Percentiles rank a stretch among this genome's conserved stretches.
Evolutionary conservation across 2,329 filamentous ascomycete species (phyloP).

Genomic region (Colletotrichum musicola): DNA sequence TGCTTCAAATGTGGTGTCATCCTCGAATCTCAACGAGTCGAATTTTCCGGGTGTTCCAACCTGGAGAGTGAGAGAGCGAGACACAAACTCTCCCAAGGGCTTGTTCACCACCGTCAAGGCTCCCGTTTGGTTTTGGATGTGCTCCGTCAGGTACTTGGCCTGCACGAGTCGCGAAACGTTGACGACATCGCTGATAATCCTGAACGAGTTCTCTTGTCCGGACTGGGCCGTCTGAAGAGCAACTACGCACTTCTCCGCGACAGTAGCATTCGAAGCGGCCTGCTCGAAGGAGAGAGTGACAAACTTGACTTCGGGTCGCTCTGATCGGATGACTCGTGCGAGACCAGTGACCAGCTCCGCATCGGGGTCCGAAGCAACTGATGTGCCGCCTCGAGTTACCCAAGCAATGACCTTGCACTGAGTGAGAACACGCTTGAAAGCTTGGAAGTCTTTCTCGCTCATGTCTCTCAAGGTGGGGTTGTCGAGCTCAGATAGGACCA

Average conservation of each 20-base stretch:
- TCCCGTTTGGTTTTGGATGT: conserved; percentile 37
- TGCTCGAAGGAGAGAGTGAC: conserved; percentile 40
- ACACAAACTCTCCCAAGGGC: neutral
- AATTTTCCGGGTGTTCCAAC: conserved; percentile 43
- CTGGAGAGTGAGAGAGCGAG: conserved; percentile 49
- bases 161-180: conserved; percentile 25
- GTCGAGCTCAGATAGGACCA: conserved; percentile 43
- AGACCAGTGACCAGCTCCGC: conserved; percentile 43
- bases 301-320: conserved; percentile 41
- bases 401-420: conserved; percentile 37
- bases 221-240: neutral
- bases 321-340: conserved; percentile 41
- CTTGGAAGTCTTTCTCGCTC: conserved; percentile 35
- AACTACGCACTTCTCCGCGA: conserved; percentile 25
- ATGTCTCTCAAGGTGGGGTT: conserved; percentile 40
- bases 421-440: conserved; percentile 42
- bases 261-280: neutral
- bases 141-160: conserved; percentile 29
- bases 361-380: conserved; percentile 32
- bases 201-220: conserved; percentile 21
- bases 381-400: conserved; percentile 32
- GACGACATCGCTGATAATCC: conserved; percentile 1
- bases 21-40: conserved; percentile 44
- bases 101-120: conserved; percentile 12
- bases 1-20: conserved; percentile 41